Base-by-base conservation (phyloP, 1,284 basidiomycete species). In the Trichosporon sp. region DNA sequence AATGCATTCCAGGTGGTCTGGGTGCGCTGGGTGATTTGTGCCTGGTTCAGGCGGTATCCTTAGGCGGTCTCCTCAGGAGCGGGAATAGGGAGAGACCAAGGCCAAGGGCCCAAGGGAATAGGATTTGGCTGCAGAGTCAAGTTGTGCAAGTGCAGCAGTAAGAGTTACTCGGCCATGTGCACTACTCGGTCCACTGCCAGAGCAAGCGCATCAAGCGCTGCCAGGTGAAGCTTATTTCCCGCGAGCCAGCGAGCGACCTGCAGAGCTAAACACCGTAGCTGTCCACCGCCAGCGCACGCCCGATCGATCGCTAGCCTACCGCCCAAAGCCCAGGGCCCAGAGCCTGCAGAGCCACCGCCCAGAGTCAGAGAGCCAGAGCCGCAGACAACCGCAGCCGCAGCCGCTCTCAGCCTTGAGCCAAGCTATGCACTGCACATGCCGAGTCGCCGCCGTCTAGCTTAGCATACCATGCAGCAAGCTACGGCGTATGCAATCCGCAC, bases 161-260 rank as follows among this genome's bases (percentile, higher is more conserved):
- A 42, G 47, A 51, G 27, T 60, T 60, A 60, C 13, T 60, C 56
- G 56, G 56, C 29, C 56, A 60, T 60, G 56, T 32, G 56, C 56
- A 60, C 15, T 32, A 32, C 31, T 60, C 56, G 56, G 56, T 51
- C 7, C 13, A 32, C 7, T 1, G 3, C 47, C 6, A 51, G 18
- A 4, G 18, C n/a, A 6, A 21, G 15, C 38, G 38, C 11, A 42
- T 8, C 38, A 42, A 42, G 38, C 5, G 38, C 13, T 42, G 11
- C 38, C 3, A 27, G 27, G 12, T 56, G 9, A 29, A 60, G 56
- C 56, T 60, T 60, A 32, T n/a, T 60, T 18, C 56, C 51, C 38
- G 15, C 15, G 11, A n/a, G 34, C 34, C 34, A 34, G 5, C 34
- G 34, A 34, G 5, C 34, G 6, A 34, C 21, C 47, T 2, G 7